Evolutionary conservation across 306 rosid species (phyloP), one percentile per base, ranked within the genome.

Genomic region (Cyamopsis tetragonoloba): DNA sequence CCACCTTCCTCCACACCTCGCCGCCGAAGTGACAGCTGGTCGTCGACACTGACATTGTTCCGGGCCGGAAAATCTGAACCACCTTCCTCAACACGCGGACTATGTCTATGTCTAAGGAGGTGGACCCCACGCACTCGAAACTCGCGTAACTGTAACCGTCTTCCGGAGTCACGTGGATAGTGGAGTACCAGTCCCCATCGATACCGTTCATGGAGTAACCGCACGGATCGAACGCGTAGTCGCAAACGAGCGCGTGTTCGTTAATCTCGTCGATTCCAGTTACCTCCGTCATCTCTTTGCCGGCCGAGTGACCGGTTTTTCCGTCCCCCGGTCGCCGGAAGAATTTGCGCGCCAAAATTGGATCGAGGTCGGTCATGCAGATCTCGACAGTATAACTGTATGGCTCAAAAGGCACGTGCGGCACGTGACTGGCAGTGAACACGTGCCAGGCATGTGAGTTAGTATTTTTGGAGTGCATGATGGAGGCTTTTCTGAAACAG

Each of bases 191-290:
- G 34, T 82, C 87, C 1, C 83, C 85, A 5, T 86, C 86, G 43
- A 91, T 67, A 1, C 92, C 84, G 51, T 91, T 91, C 97, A 91
- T 91, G 18, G 97, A 91, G 76, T 91, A 91, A 0, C 97, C 97
- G 20, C 97, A 91, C 0, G 97, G 97, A 20, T 88, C 88, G 72
- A 91, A 91, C 0, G 88, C 88, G 35, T 76, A 91, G 42, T 91
- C 97, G 63, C 97, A 88, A 14, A 91, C 55, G 9, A 85, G 75
- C 43, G 92, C 91, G 2, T 73, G 49, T 0, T 83, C 71, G 37
- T 82, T 84, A 19, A 91, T 91, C 20, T 73, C 79, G 1, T 68
- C 70, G 18, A 91, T 86, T 0, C 90, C 97, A 0, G 92, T 84
- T 0, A 77, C 7, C 66, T 75, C 84, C 5, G 95, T 86, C 90